These are phyloP conservation scores for Fusarium sp. DNA, from an alignment of 2,329 filamentous ascomycete species.

Conservation along the genomic window DNA sequence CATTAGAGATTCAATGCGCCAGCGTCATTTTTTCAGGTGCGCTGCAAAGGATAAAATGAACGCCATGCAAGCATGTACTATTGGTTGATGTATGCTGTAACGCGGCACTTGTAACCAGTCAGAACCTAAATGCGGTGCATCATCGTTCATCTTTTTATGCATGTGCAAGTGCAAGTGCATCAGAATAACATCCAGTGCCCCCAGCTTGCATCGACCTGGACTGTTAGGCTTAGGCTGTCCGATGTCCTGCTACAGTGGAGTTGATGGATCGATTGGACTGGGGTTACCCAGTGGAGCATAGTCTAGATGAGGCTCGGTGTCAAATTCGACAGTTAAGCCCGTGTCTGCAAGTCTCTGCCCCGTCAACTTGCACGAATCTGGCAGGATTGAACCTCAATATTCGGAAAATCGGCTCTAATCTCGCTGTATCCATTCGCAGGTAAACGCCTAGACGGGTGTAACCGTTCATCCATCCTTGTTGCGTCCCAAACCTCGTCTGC, in stretches of 20 bases:
- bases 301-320: conserved; percentile 14
- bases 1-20: conserved; percentile 4
- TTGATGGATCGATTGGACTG: conserved; percentile 4
- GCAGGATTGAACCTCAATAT: background rate
- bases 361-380: conserved; percentile 9
- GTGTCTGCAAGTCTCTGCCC: background rate
- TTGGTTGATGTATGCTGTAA: background rate
- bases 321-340: conserved; percentile 24
- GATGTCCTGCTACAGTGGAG: conserved; percentile 3
- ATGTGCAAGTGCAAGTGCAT: conserved; percentile 6
- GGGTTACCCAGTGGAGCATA: conserved; percentile 21
- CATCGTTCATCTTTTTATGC: background rate
- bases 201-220: background rate
- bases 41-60: background rate
- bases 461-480: conserved; percentile 21
- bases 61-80: background rate
- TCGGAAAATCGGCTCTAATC: conserved; percentile 12
- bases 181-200: background rate
- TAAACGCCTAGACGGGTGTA: conserved; percentile 3
- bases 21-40: background rate
- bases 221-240: background rate
- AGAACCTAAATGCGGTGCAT: background rate
- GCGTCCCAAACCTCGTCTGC: conserved; percentile 18
- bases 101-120: conserved; percentile 3
- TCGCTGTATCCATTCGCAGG: background rate